phyloP scores from a whole-genome alignment of 148 eudicot genomes.

The Rhododendron williamsianum region DNA sequence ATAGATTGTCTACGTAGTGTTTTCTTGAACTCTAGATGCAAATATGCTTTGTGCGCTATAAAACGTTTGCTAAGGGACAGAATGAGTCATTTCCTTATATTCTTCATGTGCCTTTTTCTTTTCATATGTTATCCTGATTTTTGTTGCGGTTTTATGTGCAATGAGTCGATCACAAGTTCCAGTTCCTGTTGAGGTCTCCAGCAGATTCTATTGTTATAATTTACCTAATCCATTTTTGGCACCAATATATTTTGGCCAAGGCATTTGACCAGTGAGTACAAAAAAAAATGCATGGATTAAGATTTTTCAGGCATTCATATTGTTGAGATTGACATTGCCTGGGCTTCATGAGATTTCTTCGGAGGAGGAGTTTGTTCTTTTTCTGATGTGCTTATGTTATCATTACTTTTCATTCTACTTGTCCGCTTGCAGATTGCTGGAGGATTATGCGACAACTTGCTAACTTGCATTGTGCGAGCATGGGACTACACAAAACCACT shows the following conservation, averaged over 20 bases:
- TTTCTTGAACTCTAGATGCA: neutral
- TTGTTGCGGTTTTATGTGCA: neutral
- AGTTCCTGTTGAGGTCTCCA: too few species aligned
- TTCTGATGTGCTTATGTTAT: neutral
- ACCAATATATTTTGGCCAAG: neutral
- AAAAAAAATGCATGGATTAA: too few species aligned
- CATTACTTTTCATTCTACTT: neutral
- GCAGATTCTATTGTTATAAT: neutral
- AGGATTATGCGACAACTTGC: slow-evolving; percentile 87
- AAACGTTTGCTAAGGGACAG: neutral
- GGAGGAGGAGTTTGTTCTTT: neutral
- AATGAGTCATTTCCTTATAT: neutral
- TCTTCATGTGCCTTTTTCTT: neutral
- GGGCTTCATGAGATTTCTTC: neutral
- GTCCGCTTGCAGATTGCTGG: slow-evolving; percentile 65
- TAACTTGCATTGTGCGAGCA: slow-evolving; percentile 82
- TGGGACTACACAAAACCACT: slow-evolving; percentile 93
- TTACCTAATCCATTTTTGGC: neutral
- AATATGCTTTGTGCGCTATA: neutral
- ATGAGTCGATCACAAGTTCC: neutral
- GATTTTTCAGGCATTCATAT: neutral
- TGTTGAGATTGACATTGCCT: neutral
- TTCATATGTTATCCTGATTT: neutral
- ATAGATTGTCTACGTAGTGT: neutral
- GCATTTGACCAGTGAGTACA: neutral